phyloP scores from a whole-genome alignment of 805 yeast species.

The Cyberlindnera meyerae region DNA sequence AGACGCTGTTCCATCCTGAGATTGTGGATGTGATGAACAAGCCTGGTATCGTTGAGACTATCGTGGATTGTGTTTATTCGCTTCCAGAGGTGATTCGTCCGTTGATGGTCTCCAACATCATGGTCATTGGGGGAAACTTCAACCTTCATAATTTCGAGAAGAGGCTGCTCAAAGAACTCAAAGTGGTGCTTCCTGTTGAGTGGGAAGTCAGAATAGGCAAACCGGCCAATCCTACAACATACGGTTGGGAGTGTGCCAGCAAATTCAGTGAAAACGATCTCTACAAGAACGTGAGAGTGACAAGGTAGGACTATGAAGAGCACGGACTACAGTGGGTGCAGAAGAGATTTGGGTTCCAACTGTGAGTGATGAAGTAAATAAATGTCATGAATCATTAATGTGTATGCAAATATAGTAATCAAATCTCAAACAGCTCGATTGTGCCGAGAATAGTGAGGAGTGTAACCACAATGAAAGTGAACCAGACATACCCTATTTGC shows the following conservation, averaged over 20 bases:
- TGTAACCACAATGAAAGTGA: constrained; percentile 35
- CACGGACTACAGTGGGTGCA: constrained; percentile 58
- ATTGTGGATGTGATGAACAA: constrained; percentile 67
- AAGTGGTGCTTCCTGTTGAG: constrained; percentile 64
- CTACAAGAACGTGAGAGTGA: constrained; percentile 50
- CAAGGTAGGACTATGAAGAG: constrained; percentile 79
- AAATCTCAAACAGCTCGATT: constrained; percentile 29
- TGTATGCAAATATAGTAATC: too few relatives aligned
- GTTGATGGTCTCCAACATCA: constrained; percentile 71
- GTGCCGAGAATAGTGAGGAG: constrained; percentile 41
- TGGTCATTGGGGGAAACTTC: constrained; percentile 78
- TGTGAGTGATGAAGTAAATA: constrained; percentile 7
- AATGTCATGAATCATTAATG: too few relatives aligned
- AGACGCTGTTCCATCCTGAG: constrained; percentile 80
- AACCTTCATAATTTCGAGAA: constrained; percentile 61
- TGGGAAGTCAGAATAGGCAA: constrained; percentile 54
- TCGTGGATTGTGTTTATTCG: constrained; percentile 61
- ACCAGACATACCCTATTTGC: constrained; percentile 41
- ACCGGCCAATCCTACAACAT: constrained; percentile 35
- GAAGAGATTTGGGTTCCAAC: constrained; percentile 38
- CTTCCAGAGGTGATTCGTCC: constrained; percentile 75
- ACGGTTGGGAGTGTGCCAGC: constrained; percentile 56
- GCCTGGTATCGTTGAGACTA: constrained; percentile 69
- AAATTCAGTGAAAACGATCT: constrained; percentile 28
- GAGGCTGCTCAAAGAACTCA: constrained; percentile 57